Evolutionary conservation across 106 monocot species (phyloP).

Genomic region (Gastrodia elata): DNA sequence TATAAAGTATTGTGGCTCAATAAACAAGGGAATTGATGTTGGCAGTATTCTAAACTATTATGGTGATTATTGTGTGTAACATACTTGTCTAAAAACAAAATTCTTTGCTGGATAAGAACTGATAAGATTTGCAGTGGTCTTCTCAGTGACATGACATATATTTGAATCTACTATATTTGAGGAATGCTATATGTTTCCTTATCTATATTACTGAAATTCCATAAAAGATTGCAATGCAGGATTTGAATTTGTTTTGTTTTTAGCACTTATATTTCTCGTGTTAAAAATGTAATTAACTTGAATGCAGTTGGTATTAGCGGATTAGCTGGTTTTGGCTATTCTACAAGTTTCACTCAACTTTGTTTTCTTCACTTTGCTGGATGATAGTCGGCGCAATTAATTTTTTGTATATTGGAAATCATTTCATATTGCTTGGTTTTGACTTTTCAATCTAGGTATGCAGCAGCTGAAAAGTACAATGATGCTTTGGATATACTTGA

Average conservation of each 20-base stretch:
- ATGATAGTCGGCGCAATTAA: neutral
- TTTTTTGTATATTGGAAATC: neutral
- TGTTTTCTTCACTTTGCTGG: neutral
- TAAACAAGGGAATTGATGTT: neutral
- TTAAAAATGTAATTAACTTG: neutral
- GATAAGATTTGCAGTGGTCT: neutral
- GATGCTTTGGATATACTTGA: conserved; percentile 7
- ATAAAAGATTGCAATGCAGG: neutral
- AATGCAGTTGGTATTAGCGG: neutral
- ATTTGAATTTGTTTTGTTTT: neutral
- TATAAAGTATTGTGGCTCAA: neutral
- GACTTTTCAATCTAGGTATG: conserved; percentile 9
- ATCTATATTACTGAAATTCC: neutral
- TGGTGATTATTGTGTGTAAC: neutral
- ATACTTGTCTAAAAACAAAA: neutral
- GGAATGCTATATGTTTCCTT: neutral
- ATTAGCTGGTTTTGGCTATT: neutral
- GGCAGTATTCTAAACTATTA: neutral
- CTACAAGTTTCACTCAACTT: neutral
- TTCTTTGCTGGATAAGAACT: neutral
- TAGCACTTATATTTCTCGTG: neutral
- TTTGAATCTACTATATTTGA: too few species aligned
- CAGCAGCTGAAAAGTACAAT: conserved; percentile 2
- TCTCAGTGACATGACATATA: neutral
- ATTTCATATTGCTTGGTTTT: neutral